Evolutionary conservation across 331 rosid species (phyloP).

Genomic region (Cucumis variabilis): DNA sequence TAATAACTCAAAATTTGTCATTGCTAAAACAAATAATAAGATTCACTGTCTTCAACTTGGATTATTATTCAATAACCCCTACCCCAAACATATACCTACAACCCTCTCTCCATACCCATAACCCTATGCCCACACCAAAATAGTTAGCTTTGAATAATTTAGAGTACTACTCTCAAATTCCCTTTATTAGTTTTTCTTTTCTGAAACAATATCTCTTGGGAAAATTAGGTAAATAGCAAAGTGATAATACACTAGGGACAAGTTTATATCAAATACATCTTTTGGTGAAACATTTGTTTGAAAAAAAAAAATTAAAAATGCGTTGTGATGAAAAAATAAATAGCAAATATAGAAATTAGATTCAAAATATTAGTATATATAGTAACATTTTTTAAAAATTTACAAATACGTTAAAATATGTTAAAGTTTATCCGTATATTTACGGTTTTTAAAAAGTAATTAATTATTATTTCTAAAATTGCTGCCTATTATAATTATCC

Average conservation of each 20-base stretch:
- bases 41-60: neutral
- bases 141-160: neutral
- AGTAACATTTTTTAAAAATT: too few relatives aligned
- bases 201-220: neutral
- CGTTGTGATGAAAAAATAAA: neutral
- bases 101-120: neutral
- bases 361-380: too few relatives aligned
- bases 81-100: neutral
- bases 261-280: neutral
- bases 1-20: neutral
- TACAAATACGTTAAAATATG: too few relatives aligned
- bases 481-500: neutral
- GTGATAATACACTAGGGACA: neutral
- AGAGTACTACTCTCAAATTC: neutral
- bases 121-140: neutral
- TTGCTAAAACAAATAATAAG: neutral
- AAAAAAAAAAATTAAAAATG: neutral
- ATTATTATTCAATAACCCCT: neutral
- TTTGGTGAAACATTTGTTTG: neutral
- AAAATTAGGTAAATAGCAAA: neutral
- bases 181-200: neutral
- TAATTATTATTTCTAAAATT: too few relatives aligned
- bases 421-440: too few relatives aligned
- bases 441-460: too few relatives aligned
- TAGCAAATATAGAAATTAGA: too few relatives aligned